phyloP scores from a whole-genome alignment of 176 grass and related monocot genomes.

The Oryza punctata region DNA sequence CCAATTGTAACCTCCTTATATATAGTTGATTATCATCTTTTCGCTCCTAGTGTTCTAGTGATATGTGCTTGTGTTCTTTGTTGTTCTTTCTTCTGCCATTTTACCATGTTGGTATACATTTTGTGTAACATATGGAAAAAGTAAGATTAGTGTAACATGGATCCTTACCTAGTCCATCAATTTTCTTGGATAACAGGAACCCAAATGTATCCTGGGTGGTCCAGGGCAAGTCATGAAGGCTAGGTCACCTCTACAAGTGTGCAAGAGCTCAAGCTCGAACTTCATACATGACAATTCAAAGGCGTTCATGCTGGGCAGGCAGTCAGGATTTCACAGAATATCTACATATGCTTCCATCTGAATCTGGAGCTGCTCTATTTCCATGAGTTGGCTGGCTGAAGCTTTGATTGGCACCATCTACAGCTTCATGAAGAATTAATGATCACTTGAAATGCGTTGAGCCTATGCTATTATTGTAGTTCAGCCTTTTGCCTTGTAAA shows the following conservation, averaged over 20 bases:
- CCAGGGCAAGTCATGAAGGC: conserved; percentile 37
- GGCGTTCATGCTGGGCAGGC: conserved; percentile 29
- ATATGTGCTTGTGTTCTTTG: too few species aligned
- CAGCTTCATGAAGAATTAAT: conserved; percentile 14
- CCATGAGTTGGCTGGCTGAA: not conserved
- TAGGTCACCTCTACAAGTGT: conserved; percentile 48
- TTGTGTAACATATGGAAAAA: conserved; percentile 22
- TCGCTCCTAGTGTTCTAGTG: not conserved
- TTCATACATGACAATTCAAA: conserved; percentile 44
- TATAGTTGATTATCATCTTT: not conserved
- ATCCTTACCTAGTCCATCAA: conserved; percentile 16
- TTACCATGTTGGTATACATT: not conserved
- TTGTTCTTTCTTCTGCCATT: not conserved
- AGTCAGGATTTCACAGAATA: conserved; percentile 35
- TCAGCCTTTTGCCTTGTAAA: conserved; percentile 26
- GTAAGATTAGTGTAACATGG: not conserved
- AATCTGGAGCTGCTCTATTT: conserved; percentile 29
- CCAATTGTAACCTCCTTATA: not conserved
- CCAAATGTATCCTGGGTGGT: conserved; percentile 42
- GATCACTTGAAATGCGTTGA: conserved; percentile 26
- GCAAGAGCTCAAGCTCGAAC: conserved; percentile 36
- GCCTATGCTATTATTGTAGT: conserved; percentile 7
- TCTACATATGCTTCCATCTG: conserved; percentile 38
- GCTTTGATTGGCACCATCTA: not conserved
- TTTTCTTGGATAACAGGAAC: conserved; percentile 50